Evolutionary conservation across 257 asterid genomes (phyloP), one percentile per base, ranked within the genome.

Genomic region (Ilex aquifolium): DNA sequence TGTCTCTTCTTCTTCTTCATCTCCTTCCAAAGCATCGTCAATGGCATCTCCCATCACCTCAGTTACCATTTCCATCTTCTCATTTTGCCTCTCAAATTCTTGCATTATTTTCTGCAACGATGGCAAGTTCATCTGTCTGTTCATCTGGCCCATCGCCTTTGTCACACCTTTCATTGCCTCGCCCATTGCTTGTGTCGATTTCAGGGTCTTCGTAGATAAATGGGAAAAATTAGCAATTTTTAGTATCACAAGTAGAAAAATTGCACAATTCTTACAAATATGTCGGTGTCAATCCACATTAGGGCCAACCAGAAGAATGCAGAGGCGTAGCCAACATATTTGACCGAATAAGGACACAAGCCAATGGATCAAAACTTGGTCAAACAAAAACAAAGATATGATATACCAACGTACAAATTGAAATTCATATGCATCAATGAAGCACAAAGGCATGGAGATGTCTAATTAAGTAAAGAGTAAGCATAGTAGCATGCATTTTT

Each of bases 101-200:
- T 87, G 99, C 99, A 92, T 92, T 80, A 92, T 92, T 77, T 65
- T 92, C 81, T 92, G 99, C 72, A 92, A 71, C 21, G 95, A 79
- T 8, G 99, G 99, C 82, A 92, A 83, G 81, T 92, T 92, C 99
- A 92, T 89, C 79, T 92, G 99, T 79, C 93, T 85, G 65, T 92
- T 92, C 99, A 92, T 92, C 75, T 84, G 95, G 46, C 99, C 99
- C 99, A 92, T 92, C 61, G 99, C 97, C 84, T 89, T 87, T 1
- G 97, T 89, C 15, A 92, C 99, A 7, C 99, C 99, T 79, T 92
- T 89, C 99, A 92, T 92, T 66, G 99, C 99, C 81, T 89, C 99
- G 48, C 97, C 97, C 99, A 92, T 92, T 62, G 99, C 99, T 83
- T 92, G 99, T 27, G 99, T 92, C 13, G 99, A 92, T 77, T 92